A percentile compares a stretch with the other conserved stretches of the same genome.
Evolutionary conservation across 73 alveolate species (phyloP).

Genomic region (Urostyla sp.): DNA sequence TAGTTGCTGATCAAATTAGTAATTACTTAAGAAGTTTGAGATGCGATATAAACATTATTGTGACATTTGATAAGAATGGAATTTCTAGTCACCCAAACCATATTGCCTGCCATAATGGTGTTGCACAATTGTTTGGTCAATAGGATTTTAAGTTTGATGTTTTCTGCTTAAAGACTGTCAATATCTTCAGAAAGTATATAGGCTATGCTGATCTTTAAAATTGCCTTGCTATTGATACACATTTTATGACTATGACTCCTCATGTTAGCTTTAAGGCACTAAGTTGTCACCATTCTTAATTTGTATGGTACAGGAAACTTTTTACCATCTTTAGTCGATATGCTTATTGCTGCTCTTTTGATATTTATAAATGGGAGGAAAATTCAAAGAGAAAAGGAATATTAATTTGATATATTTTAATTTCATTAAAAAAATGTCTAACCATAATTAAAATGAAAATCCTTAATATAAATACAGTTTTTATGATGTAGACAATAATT

Average conservation of each 20-base stretch:
- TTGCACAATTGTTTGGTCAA: conserved; percentile 51
- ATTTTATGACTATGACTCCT: conserved; percentile 33
- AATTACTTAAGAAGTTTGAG: conserved; percentile 48
- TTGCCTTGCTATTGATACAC: conserved; percentile 45
- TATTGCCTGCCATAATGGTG: conserved; percentile 80
- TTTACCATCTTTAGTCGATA: conserved; percentile 88
- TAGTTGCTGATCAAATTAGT: conserved; percentile 57
- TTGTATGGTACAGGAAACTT: conserved; percentile 92
- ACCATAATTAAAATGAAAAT: too few species aligned
- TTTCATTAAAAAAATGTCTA: too few species aligned
- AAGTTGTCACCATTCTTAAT: conserved; percentile 87
- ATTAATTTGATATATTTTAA: too few species aligned
- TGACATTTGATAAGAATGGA: conserved; percentile 95
- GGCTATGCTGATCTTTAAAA: conserved; percentile 75
- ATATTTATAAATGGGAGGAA: too few species aligned
- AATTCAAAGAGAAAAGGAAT: too few species aligned
- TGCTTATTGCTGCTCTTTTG: conserved; percentile 72
- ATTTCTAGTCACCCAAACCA: conserved; percentile 96
- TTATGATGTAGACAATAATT: too few species aligned
- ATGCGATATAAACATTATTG: conserved; percentile 74
- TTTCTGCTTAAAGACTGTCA: conserved; percentile 73
- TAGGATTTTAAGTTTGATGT: conserved; percentile 16
- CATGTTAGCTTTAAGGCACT: conserved; percentile 78
- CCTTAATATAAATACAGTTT: too few species aligned
- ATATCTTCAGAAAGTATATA: conserved; percentile 78